These are phyloP conservation scores for Paraconiothyrium sp. DNA, from an alignment of 2,329 filamentous ascomycete species.

Conservation along the genomic window DNA sequence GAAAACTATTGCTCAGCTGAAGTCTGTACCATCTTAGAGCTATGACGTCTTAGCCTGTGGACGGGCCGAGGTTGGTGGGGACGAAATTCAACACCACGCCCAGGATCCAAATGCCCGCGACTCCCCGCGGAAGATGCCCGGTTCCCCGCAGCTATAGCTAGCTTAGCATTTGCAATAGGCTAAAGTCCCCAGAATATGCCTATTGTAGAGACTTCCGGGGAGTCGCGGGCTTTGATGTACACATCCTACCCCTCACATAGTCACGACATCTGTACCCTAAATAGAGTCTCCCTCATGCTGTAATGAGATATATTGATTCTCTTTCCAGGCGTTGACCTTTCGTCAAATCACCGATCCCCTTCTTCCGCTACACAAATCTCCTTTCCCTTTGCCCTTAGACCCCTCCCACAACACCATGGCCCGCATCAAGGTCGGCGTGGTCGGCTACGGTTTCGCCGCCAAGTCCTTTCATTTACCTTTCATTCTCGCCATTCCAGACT, in stretches of 20 bases:
- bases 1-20: slow-evolving; percentile 16
- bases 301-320: too few species aligned
- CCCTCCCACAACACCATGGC: background rate
- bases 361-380: too few species aligned
- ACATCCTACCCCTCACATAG: background rate
- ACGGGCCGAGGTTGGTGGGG: background rate
- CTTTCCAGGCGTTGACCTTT: too few species aligned
- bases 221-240: background rate
- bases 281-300: too few species aligned
- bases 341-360: too few species aligned
- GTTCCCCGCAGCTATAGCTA: background rate
- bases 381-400: too few species aligned
- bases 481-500: background rate
- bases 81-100: background rate
- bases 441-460: slow-evolving; percentile 11
- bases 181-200: background rate
- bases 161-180: background rate
- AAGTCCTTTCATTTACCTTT: slow-evolving; percentile 15
- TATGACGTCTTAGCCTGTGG: slow-evolving; percentile 17
- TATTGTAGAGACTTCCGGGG: too few species aligned
- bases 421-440: slow-evolving; percentile 11
- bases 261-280: background rate
- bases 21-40: slow-evolving; percentile 26
- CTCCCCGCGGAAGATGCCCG: background rate
- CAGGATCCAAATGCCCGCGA: background rate